phyloP scores from a whole-genome alignment of 1,284 basidiomycete genomes.

The Sphaerobolus stellatus region DNA sequence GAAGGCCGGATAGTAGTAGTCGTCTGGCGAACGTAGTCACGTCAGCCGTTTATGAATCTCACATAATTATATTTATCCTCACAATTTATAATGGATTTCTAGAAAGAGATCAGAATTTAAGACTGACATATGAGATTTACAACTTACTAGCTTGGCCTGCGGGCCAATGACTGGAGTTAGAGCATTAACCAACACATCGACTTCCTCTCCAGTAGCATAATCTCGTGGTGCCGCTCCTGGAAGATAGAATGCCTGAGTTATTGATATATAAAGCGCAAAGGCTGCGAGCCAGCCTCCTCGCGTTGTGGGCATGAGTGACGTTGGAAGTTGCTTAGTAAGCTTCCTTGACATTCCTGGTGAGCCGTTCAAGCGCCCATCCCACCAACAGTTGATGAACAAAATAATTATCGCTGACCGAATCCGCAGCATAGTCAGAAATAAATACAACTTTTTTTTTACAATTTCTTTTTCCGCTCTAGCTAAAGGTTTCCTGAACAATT shows the following conservation, averaged over 20 bases:
- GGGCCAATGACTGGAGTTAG: constrained; percentile 79
- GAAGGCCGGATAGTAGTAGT: constrained; percentile 85
- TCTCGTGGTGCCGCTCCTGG: constrained; percentile 79
- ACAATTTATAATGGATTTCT: constrained; percentile 87
- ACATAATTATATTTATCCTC: constrained; percentile 24
- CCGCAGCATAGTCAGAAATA: too few species aligned
- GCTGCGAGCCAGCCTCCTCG: constrained; percentile 12
- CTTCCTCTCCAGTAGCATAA: constrained; percentile 67
- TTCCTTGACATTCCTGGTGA: too few species aligned
- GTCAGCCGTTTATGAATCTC: constrained; percentile 21
- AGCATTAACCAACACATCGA: constrained; percentile 82
- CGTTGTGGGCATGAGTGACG: constrained; percentile 3
- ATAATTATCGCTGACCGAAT: too few species aligned
- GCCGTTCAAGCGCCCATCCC: too few species aligned
- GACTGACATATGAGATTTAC: constrained; percentile 1
- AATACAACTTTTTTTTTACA: too few species aligned
- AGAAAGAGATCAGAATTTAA: constrained; percentile 9
- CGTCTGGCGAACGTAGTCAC: constrained; percentile 48
- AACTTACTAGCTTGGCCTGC: constrained; percentile 77
- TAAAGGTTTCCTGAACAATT: too few species aligned
- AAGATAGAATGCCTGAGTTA: constrained; percentile 60
- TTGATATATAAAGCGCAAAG: constrained; percentile 21
- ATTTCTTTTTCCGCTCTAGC: too few species aligned
- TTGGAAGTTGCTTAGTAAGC: neutral
- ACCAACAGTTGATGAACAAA: too few species aligned